phyloP scores from a whole-genome alignment of 768 basidiomycete species.

The Lepiota venenata region DNA sequence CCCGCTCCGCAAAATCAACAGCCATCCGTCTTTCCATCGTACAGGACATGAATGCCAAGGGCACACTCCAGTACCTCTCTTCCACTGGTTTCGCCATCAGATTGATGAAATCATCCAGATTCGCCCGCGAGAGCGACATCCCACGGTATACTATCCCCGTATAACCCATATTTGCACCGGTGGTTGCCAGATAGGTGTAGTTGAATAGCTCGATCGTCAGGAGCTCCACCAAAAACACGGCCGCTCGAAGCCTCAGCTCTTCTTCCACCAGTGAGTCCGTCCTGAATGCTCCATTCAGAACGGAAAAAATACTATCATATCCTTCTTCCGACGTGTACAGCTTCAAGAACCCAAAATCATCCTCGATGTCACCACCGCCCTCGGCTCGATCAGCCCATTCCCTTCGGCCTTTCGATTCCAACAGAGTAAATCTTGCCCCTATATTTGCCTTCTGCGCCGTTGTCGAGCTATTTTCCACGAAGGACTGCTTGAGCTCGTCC shows the following conservation, averaged over 20 bases:
- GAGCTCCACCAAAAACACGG: conserved; percentile 22
- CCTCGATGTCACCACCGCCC: conserved; percentile 9
- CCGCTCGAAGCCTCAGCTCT: conserved; percentile 14
- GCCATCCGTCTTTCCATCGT: conserved; percentile 15
- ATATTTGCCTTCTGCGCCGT: conserved; percentile 4
- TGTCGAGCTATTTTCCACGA: conserved; percentile 9
- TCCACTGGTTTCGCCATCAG: conserved; percentile 17
- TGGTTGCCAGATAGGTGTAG: conserved; percentile 11
- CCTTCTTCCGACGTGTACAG: conserved; percentile 20
- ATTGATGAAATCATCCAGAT: conserved; percentile 15
- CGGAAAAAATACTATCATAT: conserved; percentile 18
- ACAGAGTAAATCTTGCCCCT: not conserved
- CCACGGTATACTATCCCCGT: conserved; percentile 18
- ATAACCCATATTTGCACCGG: conserved; percentile 12
- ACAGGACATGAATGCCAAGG: conserved; percentile 19
- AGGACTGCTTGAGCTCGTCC: conserved; percentile 15
- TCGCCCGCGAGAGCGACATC: conserved; percentile 14
- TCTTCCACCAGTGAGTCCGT: conserved; percentile 8
- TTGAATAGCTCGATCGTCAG: conserved; percentile 23
- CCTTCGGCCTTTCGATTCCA: conserved; percentile 13
- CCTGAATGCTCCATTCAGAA: conserved; percentile 18
- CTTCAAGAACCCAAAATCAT: conserved; percentile 15
- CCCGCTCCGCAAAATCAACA: conserved; percentile 13
- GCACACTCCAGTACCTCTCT: conserved; percentile 22
- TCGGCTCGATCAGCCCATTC: conserved; percentile 16